Percentiles rank a stretch among this genome's conserved stretches.
These are phyloP conservation scores for Pestalotiopsis sp. DNA, from an alignment of 2,329 filamentous ascomycete genomes.

Conservation along the genomic window DNA sequence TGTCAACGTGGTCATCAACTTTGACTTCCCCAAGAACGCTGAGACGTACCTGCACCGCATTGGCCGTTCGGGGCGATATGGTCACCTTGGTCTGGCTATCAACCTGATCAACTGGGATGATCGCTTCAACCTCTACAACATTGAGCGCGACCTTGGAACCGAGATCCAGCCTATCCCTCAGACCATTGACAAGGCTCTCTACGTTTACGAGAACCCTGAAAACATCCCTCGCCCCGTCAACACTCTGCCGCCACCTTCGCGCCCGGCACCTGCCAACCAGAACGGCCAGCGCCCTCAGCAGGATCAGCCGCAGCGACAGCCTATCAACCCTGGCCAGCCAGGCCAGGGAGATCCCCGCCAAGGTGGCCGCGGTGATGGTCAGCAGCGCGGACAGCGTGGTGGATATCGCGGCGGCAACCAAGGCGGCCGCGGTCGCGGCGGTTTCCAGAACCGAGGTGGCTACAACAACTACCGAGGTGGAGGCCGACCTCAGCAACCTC, in stretches of 20 bases:
- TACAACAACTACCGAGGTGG: constrained; percentile 38
- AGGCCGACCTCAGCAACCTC: constrained; percentile 34
- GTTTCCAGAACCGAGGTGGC: constrained; percentile 33
- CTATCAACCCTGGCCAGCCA: constrained; percentile 19
- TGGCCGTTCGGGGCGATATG: constrained; percentile 94
- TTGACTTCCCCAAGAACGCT: constrained; percentile 98
- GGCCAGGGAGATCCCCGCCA: constrained; percentile 30
- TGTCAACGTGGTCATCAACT: constrained; percentile 99
- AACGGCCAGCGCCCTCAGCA: constrained; percentile 30
- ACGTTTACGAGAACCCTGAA: constrained; percentile 96
- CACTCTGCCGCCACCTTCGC: constrained; percentile 34
- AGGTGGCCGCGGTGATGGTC: constrained; percentile 30
- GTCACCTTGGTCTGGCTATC: constrained; percentile 95
- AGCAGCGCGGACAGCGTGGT: constrained; percentile 34
- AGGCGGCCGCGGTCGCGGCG: constrained; percentile 34
- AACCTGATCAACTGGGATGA: constrained; percentile 99
- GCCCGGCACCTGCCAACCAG: constrained; percentile 28
- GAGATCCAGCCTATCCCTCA: constrained; percentile 97
- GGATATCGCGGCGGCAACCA: constrained; percentile 28
- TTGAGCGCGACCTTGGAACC: constrained; percentile 94
- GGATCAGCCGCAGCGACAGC: constrained; percentile 26
- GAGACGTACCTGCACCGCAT: constrained; percentile 99
- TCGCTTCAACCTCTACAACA: constrained; percentile 97
- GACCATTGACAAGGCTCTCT: constrained; percentile 95
- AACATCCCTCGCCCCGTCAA: constrained; percentile 83